Conservation (phyloP, 1,139 yeast species). For the Yamadazyma pseudoaaseri region DNA sequence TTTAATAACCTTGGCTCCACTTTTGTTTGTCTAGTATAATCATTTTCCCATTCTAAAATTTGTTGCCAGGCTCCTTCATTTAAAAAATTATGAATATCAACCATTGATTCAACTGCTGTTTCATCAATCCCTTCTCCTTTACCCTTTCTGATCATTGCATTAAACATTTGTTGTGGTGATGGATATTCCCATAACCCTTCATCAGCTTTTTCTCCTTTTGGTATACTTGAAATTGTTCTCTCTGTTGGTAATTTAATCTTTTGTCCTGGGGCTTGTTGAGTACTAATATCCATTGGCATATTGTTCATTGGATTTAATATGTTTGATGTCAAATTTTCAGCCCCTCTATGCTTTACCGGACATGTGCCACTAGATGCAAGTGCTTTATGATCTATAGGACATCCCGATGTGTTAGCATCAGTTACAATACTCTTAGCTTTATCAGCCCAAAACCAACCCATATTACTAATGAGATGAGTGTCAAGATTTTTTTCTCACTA, state of each 20-base stretch:
- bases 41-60: slow-evolving; percentile 84
- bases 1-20: slow-evolving; percentile 74
- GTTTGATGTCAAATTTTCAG: slow-evolving; percentile 22
- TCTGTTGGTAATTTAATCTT: slow-evolving; percentile 73
- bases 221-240: slow-evolving; percentile 81
- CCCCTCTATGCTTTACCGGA: slow-evolving; percentile 11
- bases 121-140: slow-evolving; percentile 85
- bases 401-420: slow-evolving; percentile 11
- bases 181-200: slow-evolving; percentile 97
- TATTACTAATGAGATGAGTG: slow-evolving; percentile 19
- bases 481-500: background rate
- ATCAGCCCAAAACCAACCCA: slow-evolving; percentile 90
- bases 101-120: slow-evolving; percentile 97
- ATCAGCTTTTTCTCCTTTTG: slow-evolving; percentile 67
- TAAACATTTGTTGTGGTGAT: slow-evolving; percentile 97
- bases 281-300: slow-evolving; percentile 76
- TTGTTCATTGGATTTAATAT: slow-evolving; percentile 76
- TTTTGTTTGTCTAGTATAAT: slow-evolving; percentile 48
- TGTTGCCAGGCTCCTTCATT: slow-evolving; percentile 99
- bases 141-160: slow-evolving; percentile 95
- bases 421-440: slow-evolving; percentile 9
- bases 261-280: slow-evolving; percentile 78
- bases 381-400: slow-evolving; percentile 23
- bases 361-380: slow-evolving; percentile 4
- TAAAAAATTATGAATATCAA: slow-evolving; percentile 90